Percentiles rank a stretch among this genome's conserved stretches.
phyloP scores from a whole-genome alignment of 345 rosid genomes.

The Bretschneidera sinensis region DNA sequence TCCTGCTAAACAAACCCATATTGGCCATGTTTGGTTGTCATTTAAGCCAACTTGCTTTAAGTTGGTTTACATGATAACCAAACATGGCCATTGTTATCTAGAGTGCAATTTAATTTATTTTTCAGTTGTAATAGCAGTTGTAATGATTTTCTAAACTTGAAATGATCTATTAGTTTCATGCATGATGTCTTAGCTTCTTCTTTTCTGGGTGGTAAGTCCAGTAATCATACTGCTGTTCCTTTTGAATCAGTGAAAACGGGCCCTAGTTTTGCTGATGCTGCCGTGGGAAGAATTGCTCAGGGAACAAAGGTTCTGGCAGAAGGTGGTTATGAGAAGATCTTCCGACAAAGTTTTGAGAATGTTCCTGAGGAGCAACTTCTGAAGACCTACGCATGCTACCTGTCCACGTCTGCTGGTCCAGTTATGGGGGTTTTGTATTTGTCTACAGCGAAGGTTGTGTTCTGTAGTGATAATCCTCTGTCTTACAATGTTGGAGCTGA shows the following conservation, averaged over 20 bases:
- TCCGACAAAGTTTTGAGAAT: constrained; percentile 68
- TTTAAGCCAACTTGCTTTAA: too few species aligned
- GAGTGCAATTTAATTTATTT: too few species aligned
- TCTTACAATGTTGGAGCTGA: constrained; percentile 69
- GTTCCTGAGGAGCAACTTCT: constrained; percentile 72
- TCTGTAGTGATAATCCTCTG: constrained; percentile 80
- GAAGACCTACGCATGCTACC: constrained; percentile 80
- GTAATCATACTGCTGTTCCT: not conserved
- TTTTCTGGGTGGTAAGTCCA: not conserved
- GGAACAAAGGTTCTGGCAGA: constrained; percentile 89
- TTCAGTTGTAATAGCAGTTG: too few species aligned
- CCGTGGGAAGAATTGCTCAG: constrained; percentile 86
- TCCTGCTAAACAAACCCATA: too few species aligned
- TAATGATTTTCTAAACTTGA: too few species aligned
- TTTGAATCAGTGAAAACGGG: constrained; percentile 73
- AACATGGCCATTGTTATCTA: too few species aligned
- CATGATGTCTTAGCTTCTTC: not conserved
- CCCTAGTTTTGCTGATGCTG: constrained; percentile 91
- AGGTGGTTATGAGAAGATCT: constrained; percentile 93
- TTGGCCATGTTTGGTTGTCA: too few species aligned
- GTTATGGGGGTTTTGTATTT: constrained; percentile 84
- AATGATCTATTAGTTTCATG: too few species aligned
- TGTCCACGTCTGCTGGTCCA: constrained; percentile 97
- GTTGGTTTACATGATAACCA: too few species aligned
- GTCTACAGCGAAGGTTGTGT: constrained; percentile 75